A percentile compares a stretch with the other conserved stretches of the same genome.
These are phyloP conservation scores for Syncephalastrum monosporum DNA, from an alignment of 371 early-diverging fungal genomes.

Conservation along the genomic window DNA sequence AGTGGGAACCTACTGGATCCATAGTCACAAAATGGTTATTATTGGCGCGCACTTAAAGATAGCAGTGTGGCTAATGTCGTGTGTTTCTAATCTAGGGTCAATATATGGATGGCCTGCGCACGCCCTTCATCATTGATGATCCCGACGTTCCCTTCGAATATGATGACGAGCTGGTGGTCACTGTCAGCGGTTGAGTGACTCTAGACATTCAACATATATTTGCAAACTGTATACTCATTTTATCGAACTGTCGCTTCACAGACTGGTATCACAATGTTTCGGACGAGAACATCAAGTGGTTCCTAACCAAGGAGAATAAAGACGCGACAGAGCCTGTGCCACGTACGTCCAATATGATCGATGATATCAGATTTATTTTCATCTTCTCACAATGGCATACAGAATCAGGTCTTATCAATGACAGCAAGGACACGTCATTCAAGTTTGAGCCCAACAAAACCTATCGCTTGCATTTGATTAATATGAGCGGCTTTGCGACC, in stretches of 20 bases:
- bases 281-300: slow-evolving; percentile 34
- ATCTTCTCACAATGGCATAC: not conserved
- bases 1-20: slow-evolving; percentile 78
- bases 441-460: slow-evolving; percentile 25
- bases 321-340: slow-evolving; percentile 48
- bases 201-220: not conserved
- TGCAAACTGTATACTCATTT: not conserved
- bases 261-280: slow-evolving; percentile 66
- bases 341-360: not conserved
- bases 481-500: slow-evolving; percentile 62
- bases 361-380: not conserved
- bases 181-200: slow-evolving; percentile 34
- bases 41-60: not conserved
- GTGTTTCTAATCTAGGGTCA: slow-evolving; percentile 37
- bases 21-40: slow-evolving; percentile 53
- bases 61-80: not conserved
- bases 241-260: not conserved
- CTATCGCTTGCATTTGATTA: slow-evolving; percentile 48
- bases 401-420: slow-evolving; percentile 50
- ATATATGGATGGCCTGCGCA: slow-evolving; percentile 78
- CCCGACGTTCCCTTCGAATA: slow-evolving; percentile 53
- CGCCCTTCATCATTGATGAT: slow-evolving; percentile 68
- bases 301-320: slow-evolving; percentile 50
- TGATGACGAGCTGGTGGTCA: slow-evolving; percentile 64
- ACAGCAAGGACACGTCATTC: slow-evolving; percentile 23